Evolutionary conservation across 495 filamentous ascomycete species (phyloP).

Genomic region (Aspergillus sparsus): DNA sequence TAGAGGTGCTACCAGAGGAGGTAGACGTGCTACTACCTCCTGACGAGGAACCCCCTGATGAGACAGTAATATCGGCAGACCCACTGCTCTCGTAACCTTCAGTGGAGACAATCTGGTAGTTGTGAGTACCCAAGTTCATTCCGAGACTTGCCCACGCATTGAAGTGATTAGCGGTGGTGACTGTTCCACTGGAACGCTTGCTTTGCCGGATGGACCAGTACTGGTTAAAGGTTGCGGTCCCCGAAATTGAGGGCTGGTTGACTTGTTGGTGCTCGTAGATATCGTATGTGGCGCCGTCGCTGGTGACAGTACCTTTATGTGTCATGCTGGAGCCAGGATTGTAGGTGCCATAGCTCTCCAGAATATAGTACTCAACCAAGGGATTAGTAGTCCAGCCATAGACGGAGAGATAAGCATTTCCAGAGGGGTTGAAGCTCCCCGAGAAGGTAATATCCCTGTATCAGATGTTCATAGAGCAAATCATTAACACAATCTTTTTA

Average conservation of each 20-base stretch:
- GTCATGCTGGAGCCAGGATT: conserved; percentile 48
- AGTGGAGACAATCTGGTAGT: conserved; percentile 63
- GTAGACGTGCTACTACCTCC: not conserved
- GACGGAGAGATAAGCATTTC: conserved; percentile 59
- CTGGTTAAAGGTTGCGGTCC: conserved; percentile 62
- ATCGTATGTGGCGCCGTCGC: conserved; percentile 64
- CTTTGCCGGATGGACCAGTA: conserved; percentile 60
- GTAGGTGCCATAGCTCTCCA: conserved; percentile 57
- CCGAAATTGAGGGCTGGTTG: conserved; percentile 60
- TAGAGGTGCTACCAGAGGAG: not conserved
- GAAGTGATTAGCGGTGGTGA: conserved; percentile 60
- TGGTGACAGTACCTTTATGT: conserved; percentile 55
- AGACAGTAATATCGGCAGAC: conserved; percentile 50
- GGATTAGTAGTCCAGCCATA: conserved; percentile 66
- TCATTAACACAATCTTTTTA: not conserved
- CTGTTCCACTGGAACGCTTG: conserved; percentile 54
- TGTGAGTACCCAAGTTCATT: conserved; percentile 43
- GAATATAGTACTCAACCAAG: conserved; percentile 64
- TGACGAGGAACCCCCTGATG: not conserved
- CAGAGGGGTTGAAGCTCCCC: conserved; percentile 54
- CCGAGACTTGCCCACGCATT: conserved; percentile 54
- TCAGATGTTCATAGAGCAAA: not conserved
- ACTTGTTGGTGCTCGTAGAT: conserved; percentile 59
- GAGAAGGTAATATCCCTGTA: conserved; percentile 54
- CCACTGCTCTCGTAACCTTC: conserved; percentile 60